Evolutionary conservation across 2,329 filamentous ascomycete genomes (phyloP), one percentile per base, ranked within the genome.

Genomic region (Helotiales sp.): DNA sequence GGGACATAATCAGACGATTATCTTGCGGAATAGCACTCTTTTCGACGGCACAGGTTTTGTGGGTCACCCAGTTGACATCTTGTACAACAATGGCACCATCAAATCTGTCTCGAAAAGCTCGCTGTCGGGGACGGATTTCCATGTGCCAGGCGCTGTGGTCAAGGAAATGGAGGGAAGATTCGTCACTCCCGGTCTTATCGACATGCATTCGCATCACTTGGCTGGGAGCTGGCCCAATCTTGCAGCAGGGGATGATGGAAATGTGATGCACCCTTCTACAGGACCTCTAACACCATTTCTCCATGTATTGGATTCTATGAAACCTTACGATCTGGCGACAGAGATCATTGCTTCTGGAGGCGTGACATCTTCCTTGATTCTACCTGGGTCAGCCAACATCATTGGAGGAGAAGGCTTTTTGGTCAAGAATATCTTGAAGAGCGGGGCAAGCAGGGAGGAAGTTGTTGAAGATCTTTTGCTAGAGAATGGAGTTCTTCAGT

Each of bases 171-270:
- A 65, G 31, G 75, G 76, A 5, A 70, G 69, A 50, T 72, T 72
- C 59, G 73, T 78, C 27, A 78, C 75, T 0, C 76, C 76, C 0
- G 76, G 76, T 1, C 64, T 79, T 2, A 71, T 79, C 2, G 76
- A 78, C 58, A 74, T 78, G 71, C 76, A 79, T 64, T 77, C 75
- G 3, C 76, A 79, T 61, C 74, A 76, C 58, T 65, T 73, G 22
- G 44, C 70, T 2, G 54, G 57, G 10, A 27, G 66, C 19, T 76
- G 73, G 72, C 76, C 76, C 0, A 30, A 52, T 12, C 55, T 72
- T 1, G 44, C 46, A 24, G 63, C 67, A 10, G 69, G 61, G 8
- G 63, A 63, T 2, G 76, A 78, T 60, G 63, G 52, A n/a, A 77
- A 77, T 53, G 76, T 77, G 54, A 50, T 73, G 29, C 52, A 70